phyloP scores from a whole-genome alignment of 2,329 filamentous ascomycete genomes.

The Nannizziopsis arthrosporioides region DNA sequence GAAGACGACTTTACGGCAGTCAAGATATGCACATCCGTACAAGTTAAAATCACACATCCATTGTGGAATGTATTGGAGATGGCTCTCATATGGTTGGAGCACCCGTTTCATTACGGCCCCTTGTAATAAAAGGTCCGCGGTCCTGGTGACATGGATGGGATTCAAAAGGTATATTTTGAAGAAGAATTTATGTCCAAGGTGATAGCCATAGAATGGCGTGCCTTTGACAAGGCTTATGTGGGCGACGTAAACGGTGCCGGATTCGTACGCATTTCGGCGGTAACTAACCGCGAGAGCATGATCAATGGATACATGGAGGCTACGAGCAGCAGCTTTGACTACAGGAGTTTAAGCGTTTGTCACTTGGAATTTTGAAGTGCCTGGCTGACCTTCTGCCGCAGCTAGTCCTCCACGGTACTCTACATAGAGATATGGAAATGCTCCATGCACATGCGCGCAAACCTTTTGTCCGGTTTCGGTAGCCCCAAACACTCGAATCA shows the following conservation, averaged over 20 bases:
- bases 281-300: slow-evolving; percentile 80
- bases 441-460: slow-evolving; percentile 89
- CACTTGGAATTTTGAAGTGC: background rate
- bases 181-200: slow-evolving; percentile 82
- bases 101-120: slow-evolving; percentile 72
- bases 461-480: slow-evolving; percentile 94
- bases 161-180: slow-evolving; percentile 93
- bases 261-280: slow-evolving; percentile 59
- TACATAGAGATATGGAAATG: slow-evolving; percentile 90
- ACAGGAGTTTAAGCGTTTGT: slow-evolving; percentile 18
- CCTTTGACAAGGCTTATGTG: slow-evolving; percentile 88
- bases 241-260: slow-evolving; percentile 64
- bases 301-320: slow-evolving; percentile 76
- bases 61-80: slow-evolving; percentile 82
- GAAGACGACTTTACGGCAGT: slow-evolving; percentile 59
- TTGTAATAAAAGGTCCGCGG: slow-evolving; percentile 77
- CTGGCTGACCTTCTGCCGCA: slow-evolving; percentile 51
- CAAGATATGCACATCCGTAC: slow-evolving; percentile 82
- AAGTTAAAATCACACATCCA: slow-evolving; percentile 99
- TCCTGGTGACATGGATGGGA: slow-evolving; percentile 70
- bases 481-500: slow-evolving; percentile 81
- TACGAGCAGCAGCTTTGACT: slow-evolving; percentile 67
- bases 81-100: slow-evolving; percentile 88
- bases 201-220: slow-evolving; percentile 88
- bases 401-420: slow-evolving; percentile 64